Evolutionary conservation across 2,329 filamentous ascomycete species (phyloP), one percentile per base, ranked within the genome.

Genomic region (Pseudogymnoascus sp.): DNA sequence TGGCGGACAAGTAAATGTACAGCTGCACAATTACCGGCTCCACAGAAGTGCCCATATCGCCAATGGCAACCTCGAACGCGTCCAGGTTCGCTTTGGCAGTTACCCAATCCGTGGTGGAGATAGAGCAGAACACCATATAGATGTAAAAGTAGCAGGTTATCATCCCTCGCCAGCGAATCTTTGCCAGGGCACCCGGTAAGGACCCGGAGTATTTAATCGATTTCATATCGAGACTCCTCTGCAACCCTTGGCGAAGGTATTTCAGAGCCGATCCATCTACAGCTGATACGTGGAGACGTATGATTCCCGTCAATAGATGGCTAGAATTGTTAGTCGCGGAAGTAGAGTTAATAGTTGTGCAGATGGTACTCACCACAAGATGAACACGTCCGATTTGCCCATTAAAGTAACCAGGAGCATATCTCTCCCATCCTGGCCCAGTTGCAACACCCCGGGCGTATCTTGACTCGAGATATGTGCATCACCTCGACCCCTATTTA

Each of bases 1-100:
- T 82, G 0, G 89, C 92, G 0, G 81, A 79, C 15, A 96, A 83
- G 73, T 97, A 97, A 44, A 67, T 63, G 9, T 64, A 51, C 5
- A 73, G 62, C 29, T 59, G 64, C 36, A 63, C 66, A 4, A 73
- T 60, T 44, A 69, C 62, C 2, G 68, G 70, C 9, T 48, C 61
- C 7, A 70, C 36, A 25, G 66, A 38, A 17, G 69, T 63, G n/a
- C 69, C 66, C 42, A 69, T 66, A 4, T 61, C 61, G 25, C 65
- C 60, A 1, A 68, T 63, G 10, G 67, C 67, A 29, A 61, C 60
- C 58, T 63, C 65, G 15, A 72, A 41, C 17, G 66, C 63, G n/a
- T 67, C 65, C 15, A 73, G 59, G 39, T 64, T 61, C 39, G 61
- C 51, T 61, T 69, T 71, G n/a, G 68, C 64, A 13, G 63, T 48